Base-by-base conservation (phyloP, 75 land plant species). In the Pseudotsuga menziesii region DNA sequence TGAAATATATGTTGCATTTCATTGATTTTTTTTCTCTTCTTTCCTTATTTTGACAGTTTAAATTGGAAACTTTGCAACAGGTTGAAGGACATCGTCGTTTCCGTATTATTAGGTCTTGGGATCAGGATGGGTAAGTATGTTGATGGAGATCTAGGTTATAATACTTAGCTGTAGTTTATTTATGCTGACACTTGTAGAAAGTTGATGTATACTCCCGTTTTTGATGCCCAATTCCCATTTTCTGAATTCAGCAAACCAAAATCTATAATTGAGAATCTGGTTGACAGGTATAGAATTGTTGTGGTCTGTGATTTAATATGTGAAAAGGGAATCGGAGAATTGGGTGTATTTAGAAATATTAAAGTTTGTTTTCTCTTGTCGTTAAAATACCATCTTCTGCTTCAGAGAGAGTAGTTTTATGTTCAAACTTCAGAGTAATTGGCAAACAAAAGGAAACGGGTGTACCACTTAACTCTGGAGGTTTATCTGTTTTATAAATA, bases 91-190 rank as follows among this genome's bases (percentile, higher is more conserved):
- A 93, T 11, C 59, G 93, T 17, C 80, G 98, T 59, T 97, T 88
- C 79, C 90, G 83, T 25, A 93, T 95, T 39, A 44, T 85, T 36
- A 84, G 84, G 52, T 82, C 87, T 59, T 93, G 94, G 96, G 98
- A 97, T 75, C 99, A 97, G 82, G 99, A 97, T 85, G 99, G 99
- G 99, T 95, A 58, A 82, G 88, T 71, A 55, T 73, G 36, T 25
- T 20, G 52, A 7, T 44, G 35, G 23, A 27, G 29, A 19, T 27
- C 29, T 14, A 29, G 20, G 23, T 6, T 22, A 72, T 23, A 19
- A 15, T 27, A 72, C n/a, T 4, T 76, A 61, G 77, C 5, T n/a
- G 27, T 44, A 19, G 52, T 20, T 69, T 6, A n/a, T 69, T 29
- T 36, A 17, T 35, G 20, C 6, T 67, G 23, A 69, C 19, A 19